phyloP scores from a whole-genome alignment of 2,329 filamentous ascomycete genomes.

The Chalaropsis thielavioides region DNA sequence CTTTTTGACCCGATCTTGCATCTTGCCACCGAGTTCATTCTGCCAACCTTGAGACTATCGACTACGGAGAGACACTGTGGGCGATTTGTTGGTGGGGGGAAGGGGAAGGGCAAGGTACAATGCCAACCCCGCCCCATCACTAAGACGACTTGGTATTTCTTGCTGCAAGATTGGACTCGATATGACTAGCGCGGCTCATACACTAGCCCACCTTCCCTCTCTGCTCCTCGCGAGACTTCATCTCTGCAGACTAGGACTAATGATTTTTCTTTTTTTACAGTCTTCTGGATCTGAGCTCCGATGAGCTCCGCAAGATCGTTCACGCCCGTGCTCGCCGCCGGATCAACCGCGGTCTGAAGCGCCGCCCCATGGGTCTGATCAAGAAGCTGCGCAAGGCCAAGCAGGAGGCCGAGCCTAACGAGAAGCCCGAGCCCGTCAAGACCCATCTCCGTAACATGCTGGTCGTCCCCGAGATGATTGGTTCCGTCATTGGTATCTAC shows the following conservation, averaged over 20 bases:
- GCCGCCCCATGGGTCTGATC: constrained; percentile 99
- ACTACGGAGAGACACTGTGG: background rate
- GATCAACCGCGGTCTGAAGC: constrained; percentile 99
- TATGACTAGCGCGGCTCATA: background rate
- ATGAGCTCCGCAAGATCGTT: constrained; percentile 98
- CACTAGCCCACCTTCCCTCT: background rate
- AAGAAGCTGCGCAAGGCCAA: constrained; percentile 99
- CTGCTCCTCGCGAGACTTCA: background rate
- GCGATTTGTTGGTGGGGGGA: background rate
- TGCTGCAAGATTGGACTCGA: background rate
- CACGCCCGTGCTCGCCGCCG: constrained; percentile 96
- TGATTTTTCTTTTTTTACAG: constrained; percentile 33
- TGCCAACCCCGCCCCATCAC: background rate
- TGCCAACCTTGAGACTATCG: background rate
- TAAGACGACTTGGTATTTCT: background rate
- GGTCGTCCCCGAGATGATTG: constrained; percentile 99
- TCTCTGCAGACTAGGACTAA: constrained; percentile 2
- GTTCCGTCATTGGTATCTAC: constrained; percentile 97
- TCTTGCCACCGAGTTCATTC: background rate
- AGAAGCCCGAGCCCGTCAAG: constrained; percentile 99
- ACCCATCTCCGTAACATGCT: constrained; percentile 99
- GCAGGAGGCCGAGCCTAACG: constrained; percentile 97
- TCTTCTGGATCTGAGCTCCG: constrained; percentile 95
- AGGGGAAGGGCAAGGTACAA: background rate
- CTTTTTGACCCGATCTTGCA: constrained; percentile 3